Evolutionary conservation across 2,329 filamentous ascomycete species (phyloP), one percentile per base, ranked within the genome.

Genomic region (Alternaria brassicae): DNA sequence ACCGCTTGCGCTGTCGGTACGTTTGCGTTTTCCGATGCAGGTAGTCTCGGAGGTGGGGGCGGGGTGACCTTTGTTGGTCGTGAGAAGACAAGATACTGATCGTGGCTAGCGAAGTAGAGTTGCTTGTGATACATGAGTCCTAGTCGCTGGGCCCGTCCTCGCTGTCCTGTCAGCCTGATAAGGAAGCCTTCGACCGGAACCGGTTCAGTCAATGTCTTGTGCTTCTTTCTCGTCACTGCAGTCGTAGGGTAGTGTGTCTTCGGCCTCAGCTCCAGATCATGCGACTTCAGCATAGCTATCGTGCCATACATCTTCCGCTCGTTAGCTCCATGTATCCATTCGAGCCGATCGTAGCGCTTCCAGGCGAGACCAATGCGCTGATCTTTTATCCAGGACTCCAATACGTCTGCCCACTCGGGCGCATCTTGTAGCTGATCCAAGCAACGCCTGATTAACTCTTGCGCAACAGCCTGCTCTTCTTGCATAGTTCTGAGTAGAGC

Each of bases 231-330:
- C 1, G 76, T 74, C 23, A 79, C 77, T 4, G 81, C 78, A 15
- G 73, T 80, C 2, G 85, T 86, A 2, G 87, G 83, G 67, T 89
- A 90, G 70, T 90, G 88, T 53, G 84, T 79, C 70, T 89, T 89
- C 0, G 87, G 87, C 3, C 88, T 82, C 37, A 90, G 73, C 71
- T 90, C 87, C 15, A 90, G 82, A 50, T 90, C 87, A 69, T 90
- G 88, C 3, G 87, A 86, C 49, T 82, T 84, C 63, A 85, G 81
- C 87, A 90, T 89, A 30, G 86, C 88, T 63, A 90, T 86, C 0
- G 87, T 85, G 34, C 88, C 88, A 63, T 89, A 89, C 88, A 90
- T 90, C 60, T 85, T 86, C 64, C 86, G 83, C 70, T 90, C 88
- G 53, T 89, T 88, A 10, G 81, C 80, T 15, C 88, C 88, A 72